Percentiles rank a stretch among this genome's conserved stretches.
These are phyloP conservation scores for Clavariopsis aquatica DNA, from an alignment of 495 filamentous ascomycete genomes.

Conservation along the genomic window DNA sequence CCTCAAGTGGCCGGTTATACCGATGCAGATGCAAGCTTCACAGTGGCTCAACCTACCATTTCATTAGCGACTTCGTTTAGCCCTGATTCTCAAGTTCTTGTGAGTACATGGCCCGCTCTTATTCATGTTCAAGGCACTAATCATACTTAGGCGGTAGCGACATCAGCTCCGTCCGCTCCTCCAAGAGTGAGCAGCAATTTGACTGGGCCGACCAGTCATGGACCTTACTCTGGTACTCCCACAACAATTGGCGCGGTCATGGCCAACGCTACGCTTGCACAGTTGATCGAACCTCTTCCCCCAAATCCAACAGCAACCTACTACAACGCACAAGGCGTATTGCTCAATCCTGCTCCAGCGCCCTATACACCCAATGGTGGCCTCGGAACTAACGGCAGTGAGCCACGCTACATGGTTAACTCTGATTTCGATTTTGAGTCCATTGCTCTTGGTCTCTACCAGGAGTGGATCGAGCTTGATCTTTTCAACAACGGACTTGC, in stretches of 20 bases:
- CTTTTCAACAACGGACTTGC: slow-evolving; percentile 79
- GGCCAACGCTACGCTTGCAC: slow-evolving; percentile 34
- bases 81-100: slow-evolving; percentile 34
- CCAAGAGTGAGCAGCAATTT: slow-evolving; percentile 35
- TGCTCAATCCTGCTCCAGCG: slow-evolving; percentile 64
- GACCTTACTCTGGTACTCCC: slow-evolving; percentile 43
- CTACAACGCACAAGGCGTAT: slow-evolving; percentile 71
- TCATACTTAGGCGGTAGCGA: slow-evolving; percentile 18
- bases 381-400: slow-evolving; percentile 73
- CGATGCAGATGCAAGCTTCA: slow-evolving; percentile 40
- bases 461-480: slow-evolving; percentile 88
- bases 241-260: slow-evolving; percentile 46
- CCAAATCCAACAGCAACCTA: slow-evolving; percentile 48
- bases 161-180: slow-evolving; percentile 20
- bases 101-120: slow-evolving; percentile 4
- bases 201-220: slow-evolving; percentile 45
- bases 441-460: slow-evolving; percentile 63
- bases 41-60: slow-evolving; percentile 27
- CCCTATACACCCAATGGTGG: slow-evolving; percentile 69
- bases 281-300: slow-evolving; percentile 39
- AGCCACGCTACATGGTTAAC: slow-evolving; percentile 65
- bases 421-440: slow-evolving; percentile 47
- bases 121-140: neutral
- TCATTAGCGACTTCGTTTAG: slow-evolving; percentile 34
- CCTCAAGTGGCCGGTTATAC: slow-evolving; percentile 46